Percentiles rank a stretch among this genome's conserved stretches.
phyloP scores from a whole-genome alignment of 2,329 filamentous ascomycete genomes.

The Tolypocladium album region DNA sequence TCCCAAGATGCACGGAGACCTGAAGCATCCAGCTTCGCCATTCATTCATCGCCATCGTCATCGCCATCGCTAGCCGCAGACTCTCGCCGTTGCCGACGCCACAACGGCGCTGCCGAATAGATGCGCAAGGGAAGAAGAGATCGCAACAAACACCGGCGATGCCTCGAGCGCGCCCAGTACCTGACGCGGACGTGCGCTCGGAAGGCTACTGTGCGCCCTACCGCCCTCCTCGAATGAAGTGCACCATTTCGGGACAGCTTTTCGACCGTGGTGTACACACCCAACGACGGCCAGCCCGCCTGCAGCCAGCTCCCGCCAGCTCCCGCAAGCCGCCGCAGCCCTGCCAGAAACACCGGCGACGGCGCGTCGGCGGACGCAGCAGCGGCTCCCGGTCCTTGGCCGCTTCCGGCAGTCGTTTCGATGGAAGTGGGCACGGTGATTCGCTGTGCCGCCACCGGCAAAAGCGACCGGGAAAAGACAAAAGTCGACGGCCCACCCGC shows the following conservation, averaged over 20 bases:
- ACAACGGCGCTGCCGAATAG: neutral
- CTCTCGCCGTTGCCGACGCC: neutral
- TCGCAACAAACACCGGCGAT: too few relatives aligned
- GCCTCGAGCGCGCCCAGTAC: too few relatives aligned
- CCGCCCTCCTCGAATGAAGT: neutral
- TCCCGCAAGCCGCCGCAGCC: neutral
- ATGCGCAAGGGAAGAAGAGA: neutral
- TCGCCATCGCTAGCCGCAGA: neutral
- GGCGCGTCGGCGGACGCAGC: neutral
- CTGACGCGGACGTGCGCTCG: too few relatives aligned
- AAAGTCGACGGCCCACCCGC: neutral
- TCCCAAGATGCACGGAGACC: too few relatives aligned
- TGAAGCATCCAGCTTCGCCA: too few relatives aligned
- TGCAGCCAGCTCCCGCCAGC: too few relatives aligned
- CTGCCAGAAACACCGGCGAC: too few relatives aligned
- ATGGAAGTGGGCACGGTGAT: neutral
- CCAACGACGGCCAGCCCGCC: too few relatives aligned
- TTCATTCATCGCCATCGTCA: neutral
- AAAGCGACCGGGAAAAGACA: neutral
- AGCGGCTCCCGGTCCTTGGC: neutral
- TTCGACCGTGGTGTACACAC: neutral
- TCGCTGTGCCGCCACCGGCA: neutral
- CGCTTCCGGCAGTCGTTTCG: neutral
- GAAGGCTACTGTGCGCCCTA: too few relatives aligned
- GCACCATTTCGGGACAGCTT: neutral